These are phyloP conservation scores for Sclerotinia glacialis DNA, from an alignment of 2,329 filamentous ascomycete species.

Conservation along the genomic window DNA sequence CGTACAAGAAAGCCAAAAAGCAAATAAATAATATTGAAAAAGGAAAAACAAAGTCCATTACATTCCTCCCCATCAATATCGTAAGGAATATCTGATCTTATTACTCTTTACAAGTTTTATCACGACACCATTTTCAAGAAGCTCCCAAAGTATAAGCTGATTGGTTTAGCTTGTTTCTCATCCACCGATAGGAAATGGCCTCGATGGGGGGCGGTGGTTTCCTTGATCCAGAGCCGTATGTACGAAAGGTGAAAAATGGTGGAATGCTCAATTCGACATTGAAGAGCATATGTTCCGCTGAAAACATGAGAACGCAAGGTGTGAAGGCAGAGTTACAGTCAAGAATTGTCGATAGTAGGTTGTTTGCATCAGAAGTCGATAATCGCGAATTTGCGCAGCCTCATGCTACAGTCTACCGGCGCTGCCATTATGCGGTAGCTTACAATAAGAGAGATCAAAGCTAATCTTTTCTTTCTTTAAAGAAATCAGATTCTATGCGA, in stretches of 20 bases:
- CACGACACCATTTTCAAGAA: neutral
- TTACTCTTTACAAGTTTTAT: neutral
- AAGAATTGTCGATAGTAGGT: slow-evolving; percentile 74
- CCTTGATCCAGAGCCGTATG: slow-evolving; percentile 36
- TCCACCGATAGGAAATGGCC: slow-evolving; percentile 33
- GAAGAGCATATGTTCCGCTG: slow-evolving; percentile 60
- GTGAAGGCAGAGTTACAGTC: slow-evolving; percentile 80
- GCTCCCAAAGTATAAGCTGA: neutral
- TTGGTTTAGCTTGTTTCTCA: slow-evolving; percentile 14
- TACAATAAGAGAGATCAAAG: neutral
- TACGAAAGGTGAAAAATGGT: slow-evolving; percentile 32
- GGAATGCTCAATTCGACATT: slow-evolving; percentile 37
- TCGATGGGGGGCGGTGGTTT: slow-evolving; percentile 37
- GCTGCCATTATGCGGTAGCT: neutral
- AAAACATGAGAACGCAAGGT: slow-evolving; percentile 74
- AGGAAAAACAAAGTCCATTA: neutral
- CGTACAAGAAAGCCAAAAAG: slow-evolving; percentile 7
- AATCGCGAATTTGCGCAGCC: neutral
- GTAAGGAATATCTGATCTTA: neutral
- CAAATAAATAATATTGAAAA: neutral
- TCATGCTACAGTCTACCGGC: neutral
- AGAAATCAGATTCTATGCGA: slow-evolving; percentile 33
- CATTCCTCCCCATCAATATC: neutral
- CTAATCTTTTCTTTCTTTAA: slow-evolving; percentile 19
- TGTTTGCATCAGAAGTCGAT: neutral